Conservation (phyloP, 805 yeast species). For the Candida broadrunensis region DNA sequence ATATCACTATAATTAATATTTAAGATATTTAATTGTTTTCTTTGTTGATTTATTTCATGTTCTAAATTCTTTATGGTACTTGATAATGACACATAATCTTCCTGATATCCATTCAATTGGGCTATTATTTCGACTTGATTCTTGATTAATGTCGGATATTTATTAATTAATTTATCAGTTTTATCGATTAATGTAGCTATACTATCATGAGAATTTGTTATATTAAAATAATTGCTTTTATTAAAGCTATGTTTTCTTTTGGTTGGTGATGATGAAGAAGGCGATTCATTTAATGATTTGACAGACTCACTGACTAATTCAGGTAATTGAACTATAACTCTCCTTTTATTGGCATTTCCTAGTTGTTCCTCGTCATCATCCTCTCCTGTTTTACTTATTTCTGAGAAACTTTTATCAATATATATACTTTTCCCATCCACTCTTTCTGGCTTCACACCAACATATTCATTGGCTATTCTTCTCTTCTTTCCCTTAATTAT, state of each 20-base stretch:
- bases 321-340: neutral
- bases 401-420: neutral
- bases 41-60: conserved; percentile 41
- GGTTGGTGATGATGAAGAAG: conserved; percentile 1
- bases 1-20: conserved; percentile 14
- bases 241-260: neutral
- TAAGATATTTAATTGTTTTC: conserved; percentile 30
- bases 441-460: conserved; percentile 1
- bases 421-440: conserved; percentile 1
- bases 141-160: conserved; percentile 17
- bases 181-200: conserved; percentile 12
- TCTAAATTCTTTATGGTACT: conserved; percentile 43
- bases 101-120: conserved; percentile 36
- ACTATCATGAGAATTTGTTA: neutral
- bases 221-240: neutral
- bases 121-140: conserved; percentile 14
- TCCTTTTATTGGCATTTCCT: neutral
- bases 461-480: neutral
- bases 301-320: neutral
- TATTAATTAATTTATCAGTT: conserved; percentile 26
- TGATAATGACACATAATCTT: conserved; percentile 30
- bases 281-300: neutral
- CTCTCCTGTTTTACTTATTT: neutral
- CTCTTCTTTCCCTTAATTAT: neutral
- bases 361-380: neutral